Conservation (phyloP, 768 basidiomycete genomes). For the Symmetrospora coprosmae region DNA sequence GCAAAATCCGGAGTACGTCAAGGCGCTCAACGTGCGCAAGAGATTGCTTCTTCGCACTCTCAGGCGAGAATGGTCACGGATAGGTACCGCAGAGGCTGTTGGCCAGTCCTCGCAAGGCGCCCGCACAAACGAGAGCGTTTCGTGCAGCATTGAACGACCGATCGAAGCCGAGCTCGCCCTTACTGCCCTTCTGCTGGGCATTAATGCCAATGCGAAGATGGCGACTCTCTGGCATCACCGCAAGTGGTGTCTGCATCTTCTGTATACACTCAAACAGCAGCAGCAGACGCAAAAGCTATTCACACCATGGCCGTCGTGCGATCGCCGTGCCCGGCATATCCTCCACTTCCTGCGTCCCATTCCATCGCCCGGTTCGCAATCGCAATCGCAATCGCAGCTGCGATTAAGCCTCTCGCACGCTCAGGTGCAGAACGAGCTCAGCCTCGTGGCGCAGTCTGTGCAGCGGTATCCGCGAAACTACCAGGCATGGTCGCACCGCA, state of each 20-base stretch:
- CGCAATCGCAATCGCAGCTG: too few species aligned
- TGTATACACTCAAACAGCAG: too few species aligned
- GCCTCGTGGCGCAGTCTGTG: not conserved
- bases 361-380: too few species aligned
- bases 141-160: not conserved
- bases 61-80: too few species aligned
- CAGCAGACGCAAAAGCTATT: not conserved
- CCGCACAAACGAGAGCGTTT: not conserved
- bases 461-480: conserved; percentile 12
- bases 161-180: conserved; percentile 2
- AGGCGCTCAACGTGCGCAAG: conserved; percentile 2
- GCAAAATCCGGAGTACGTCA: conserved; percentile 10
- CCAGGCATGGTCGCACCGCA: conserved; percentile 12
- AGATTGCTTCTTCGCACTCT: not conserved
- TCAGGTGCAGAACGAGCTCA: not conserved
- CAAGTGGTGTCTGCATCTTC: conserved; percentile 4
- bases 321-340: not conserved
- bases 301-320: not conserved
- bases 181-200: not conserved
- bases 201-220: conserved; percentile 13
- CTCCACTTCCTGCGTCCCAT: too few species aligned
- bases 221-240: conserved; percentile 15
- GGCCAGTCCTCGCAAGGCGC: not conserved
- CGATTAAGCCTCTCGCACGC: not conserved
- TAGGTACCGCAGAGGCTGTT: not conserved